Evolutionary conservation across 2,329 filamentous ascomycete genomes (phyloP), one percentile per base, ranked within the genome.

Genomic region (Cercospora zeae-maydis): DNA sequence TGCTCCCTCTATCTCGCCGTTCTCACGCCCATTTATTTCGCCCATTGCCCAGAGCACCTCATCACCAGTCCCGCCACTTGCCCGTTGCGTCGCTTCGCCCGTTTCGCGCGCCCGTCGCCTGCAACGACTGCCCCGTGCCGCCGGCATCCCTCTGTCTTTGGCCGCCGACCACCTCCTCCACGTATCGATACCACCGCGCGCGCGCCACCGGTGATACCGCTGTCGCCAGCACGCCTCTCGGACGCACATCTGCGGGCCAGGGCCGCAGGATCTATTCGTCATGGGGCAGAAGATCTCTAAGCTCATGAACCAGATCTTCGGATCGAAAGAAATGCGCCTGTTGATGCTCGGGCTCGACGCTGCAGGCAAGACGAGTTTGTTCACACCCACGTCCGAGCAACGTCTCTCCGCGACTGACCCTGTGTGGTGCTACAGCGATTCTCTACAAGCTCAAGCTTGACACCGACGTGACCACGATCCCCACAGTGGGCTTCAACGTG

Each of bases 361-460:
- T 66, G 95, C 95, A 61, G 95, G 95, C 80, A 99, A 99, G 86
- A 99, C 95, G 34, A 98, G 80, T 83, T 78, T 63, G 80, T 37
- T 19, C 30, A 21, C 16, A 42, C 27, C 14, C 30, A 37, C 37
- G 49, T 36, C 6, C 42, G 13, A 34, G 55, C n/a, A 16, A 14
- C 19, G 16, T 36, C 21, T n/a, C 24, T n/a, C 49, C 37, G 11
- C 51, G 55, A 59, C 49, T 31, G 31, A 54, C 51, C 47, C 33
- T 51, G 19, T 33, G 19, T 13, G 27, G 31, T 42, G 34, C 27
- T 34, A 27, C 69, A 83, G 81, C 95, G 75, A 99, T 99, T 78
- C 88, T 99, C 74, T 99, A 99, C 86, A 99, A 99, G 87, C 88
- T 99, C 80, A 99, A 99, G 88, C 91, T 99, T 77, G 93, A 95